Conservation (phyloP, 441 rosid species). For the Croton setiger region DNA sequence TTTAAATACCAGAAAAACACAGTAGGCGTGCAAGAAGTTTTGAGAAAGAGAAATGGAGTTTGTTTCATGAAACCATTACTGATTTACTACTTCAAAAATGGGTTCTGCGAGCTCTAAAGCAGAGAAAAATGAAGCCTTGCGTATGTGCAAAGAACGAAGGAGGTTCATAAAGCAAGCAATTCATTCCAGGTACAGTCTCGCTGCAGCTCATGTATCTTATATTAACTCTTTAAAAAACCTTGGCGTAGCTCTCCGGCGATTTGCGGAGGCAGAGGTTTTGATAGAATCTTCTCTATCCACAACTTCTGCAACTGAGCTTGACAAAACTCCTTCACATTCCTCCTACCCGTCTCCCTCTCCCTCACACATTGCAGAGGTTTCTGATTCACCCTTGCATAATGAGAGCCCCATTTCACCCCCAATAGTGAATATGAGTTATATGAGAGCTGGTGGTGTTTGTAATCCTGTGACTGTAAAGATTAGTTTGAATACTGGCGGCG, state of each 20-base stretch:
- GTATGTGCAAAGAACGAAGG: slow-evolving; percentile 71
- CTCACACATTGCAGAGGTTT: slow-evolving; percentile 42
- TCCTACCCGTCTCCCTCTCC: slow-evolving; percentile 72
- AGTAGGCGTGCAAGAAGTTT: slow-evolving; percentile 1
- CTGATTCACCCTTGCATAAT: slow-evolving; percentile 58
- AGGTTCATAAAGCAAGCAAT: slow-evolving; percentile 71
- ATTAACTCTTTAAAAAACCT: slow-evolving; percentile 65
- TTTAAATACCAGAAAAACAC: not conserved
- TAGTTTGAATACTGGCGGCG: slow-evolving; percentile 35
- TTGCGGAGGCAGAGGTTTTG: slow-evolving; percentile 63
- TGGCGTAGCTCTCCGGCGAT: slow-evolving; percentile 71
- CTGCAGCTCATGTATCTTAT: slow-evolving; percentile 91
- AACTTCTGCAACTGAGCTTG: slow-evolving; percentile 64
- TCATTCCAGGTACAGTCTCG: slow-evolving; percentile 73
- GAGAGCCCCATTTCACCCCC: slow-evolving; percentile 39
- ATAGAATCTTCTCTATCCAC: slow-evolving; percentile 61
- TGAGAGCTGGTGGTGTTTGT: slow-evolving; percentile 38
- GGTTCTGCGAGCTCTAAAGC: slow-evolving; percentile 71
- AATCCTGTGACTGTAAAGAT: slow-evolving; percentile 54
- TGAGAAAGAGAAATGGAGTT: slow-evolving; percentile 14
- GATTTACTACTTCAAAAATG: slow-evolving; percentile 38
- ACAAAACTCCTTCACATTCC: slow-evolving; percentile 70
- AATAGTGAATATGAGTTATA: slow-evolving; percentile 45
- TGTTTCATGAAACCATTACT: slow-evolving; percentile 30
- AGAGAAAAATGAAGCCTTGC: slow-evolving; percentile 57